Evolutionary conservation across 768 basidiomycete genomes (phyloP), one percentile per base, ranked within the genome.

Genomic region (Lentinula detonsa): DNA sequence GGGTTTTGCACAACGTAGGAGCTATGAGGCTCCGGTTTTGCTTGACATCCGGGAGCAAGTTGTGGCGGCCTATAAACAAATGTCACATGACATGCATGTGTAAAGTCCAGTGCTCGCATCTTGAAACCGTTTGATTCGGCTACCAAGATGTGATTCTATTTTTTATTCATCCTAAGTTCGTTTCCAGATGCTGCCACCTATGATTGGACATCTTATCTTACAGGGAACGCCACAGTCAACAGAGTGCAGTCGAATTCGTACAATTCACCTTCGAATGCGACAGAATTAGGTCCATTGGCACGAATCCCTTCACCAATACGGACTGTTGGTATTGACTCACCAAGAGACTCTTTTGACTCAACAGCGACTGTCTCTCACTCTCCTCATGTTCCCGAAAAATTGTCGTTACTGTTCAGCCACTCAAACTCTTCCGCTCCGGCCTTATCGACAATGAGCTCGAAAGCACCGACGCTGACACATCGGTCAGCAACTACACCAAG

Each of bases 341-440:
- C 74, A 61, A 80, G 78, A 61, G 79, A 81, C 39, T 61, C 65
- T n/a, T 63, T 77, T 64, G 73, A 77, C 62, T 67, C 73, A 40
- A 72, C 71, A 60, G 73, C 70, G 57, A 70, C 72, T 40, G 67
- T 71, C 61, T 68, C 72, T 16, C 69, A 71, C 23, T 70, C 75
- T 33, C 72, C 79, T 40, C 75, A 78, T 53, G 71, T 73, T 46
- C 69, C 76, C 56, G 81, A 82, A 76, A 80, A 76, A 66, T 69
- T 70, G 3, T 74, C 69, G n/a, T 70, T 76, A 39, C 77, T 92
- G 31, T 96, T 93, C 78, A 85, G 81, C 63, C 87, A 95, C 68
- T 86, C 95, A n/a, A 85, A 96, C 74, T 93, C 90, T 15, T 97
- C 95, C 10, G 95, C 94, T 1, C 96, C 97, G 0, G 87, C 89